Evolutionary conservation across 805 yeast genomes (phyloP).

Genomic region (Ogataea polymorpha): DNA sequence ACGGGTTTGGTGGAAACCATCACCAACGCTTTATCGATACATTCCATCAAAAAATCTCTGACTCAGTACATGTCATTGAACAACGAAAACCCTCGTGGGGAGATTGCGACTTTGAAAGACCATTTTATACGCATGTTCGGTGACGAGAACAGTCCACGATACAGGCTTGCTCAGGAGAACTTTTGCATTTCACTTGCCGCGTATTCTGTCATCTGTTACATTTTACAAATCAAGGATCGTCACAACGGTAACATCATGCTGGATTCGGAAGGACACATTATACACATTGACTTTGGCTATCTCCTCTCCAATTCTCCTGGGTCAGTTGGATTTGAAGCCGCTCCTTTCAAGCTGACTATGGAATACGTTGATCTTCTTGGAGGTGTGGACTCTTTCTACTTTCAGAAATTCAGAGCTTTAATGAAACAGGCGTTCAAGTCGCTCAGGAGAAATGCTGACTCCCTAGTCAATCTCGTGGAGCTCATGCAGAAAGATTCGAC

Average conservation of each 20-base stretch:
- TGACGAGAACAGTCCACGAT: conserved; percentile 47
- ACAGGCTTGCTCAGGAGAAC: conserved; percentile 74
- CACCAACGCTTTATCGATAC: conserved; percentile 89
- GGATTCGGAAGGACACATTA: conserved; percentile 91
- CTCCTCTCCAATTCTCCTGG: conserved; percentile 94
- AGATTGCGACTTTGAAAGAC: conserved; percentile 69
- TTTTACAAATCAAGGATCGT: conserved; percentile 90
- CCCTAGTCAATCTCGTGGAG: conserved; percentile 78
- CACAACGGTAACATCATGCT: conserved; percentile 98
- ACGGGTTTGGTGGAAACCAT: conserved; percentile 95
- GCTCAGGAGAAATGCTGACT: conserved; percentile 69
- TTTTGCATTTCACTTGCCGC: conserved; percentile 88
- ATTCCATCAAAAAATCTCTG: conserved; percentile 88
- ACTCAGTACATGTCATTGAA: conserved; percentile 68
- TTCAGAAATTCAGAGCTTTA: conserved; percentile 54
- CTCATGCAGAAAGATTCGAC: conserved; percentile 90
- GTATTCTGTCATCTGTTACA: conserved; percentile 85
- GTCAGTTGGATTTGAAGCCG: conserved; percentile 94
- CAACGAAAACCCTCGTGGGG: conserved; percentile 68
- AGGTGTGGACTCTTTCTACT: conserved; percentile 64
- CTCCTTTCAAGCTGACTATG: conserved; percentile 88
- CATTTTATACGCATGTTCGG: conserved; percentile 82
- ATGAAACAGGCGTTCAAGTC: conserved; percentile 74
- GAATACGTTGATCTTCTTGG: conserved; percentile 90
- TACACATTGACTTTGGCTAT: conserved; percentile 95